Conservation (phyloP, 108 stramenopile species). For the Skeletonema marinoi region DNA sequence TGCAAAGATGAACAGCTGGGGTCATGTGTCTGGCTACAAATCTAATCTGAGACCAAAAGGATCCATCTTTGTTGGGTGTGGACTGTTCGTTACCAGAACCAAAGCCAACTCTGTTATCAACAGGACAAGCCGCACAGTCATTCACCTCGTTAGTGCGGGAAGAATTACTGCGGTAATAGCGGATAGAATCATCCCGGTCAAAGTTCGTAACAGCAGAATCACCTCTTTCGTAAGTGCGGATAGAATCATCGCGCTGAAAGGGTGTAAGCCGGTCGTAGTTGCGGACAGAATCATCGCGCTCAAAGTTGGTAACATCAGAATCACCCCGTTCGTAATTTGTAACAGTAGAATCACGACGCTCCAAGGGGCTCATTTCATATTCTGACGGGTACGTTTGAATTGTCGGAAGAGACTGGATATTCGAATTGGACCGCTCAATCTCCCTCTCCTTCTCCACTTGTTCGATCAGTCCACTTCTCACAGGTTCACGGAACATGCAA, state of each 20-base stretch:
- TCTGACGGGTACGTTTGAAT: not conserved
- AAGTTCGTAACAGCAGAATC: not conserved
- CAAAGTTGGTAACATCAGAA: not conserved
- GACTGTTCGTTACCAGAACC: not conserved
- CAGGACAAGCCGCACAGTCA: not conserved
- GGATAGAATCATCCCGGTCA: not conserved
- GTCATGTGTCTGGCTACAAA: slow-evolving; percentile 44
- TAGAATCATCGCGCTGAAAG: no score
- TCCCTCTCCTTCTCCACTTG: slow-evolving; percentile 50
- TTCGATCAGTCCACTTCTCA: slow-evolving; percentile 63
- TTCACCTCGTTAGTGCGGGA: not conserved
- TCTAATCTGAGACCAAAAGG: slow-evolving; percentile 23
- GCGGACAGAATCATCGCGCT: no score
- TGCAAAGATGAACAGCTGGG: slow-evolving; percentile 61
- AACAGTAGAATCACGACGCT: not conserved
- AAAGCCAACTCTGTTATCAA: not conserved
- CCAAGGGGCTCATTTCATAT: slow-evolving; percentile 14
- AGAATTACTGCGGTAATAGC: no score
- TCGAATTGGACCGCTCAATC: not conserved
- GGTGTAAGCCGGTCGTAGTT: no score
- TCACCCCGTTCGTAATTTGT: not conserved
- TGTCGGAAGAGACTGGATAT: not conserved
- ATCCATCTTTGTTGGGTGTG: not conserved
- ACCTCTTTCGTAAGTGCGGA: no score
- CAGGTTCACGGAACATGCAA: slow-evolving; percentile 58